Percentiles rank a stretch among this genome's conserved stretches.
phyloP scores from a whole-genome alignment of 1,284 basidiomycete genomes.

The Cryptococcus amylolentus region DNA sequence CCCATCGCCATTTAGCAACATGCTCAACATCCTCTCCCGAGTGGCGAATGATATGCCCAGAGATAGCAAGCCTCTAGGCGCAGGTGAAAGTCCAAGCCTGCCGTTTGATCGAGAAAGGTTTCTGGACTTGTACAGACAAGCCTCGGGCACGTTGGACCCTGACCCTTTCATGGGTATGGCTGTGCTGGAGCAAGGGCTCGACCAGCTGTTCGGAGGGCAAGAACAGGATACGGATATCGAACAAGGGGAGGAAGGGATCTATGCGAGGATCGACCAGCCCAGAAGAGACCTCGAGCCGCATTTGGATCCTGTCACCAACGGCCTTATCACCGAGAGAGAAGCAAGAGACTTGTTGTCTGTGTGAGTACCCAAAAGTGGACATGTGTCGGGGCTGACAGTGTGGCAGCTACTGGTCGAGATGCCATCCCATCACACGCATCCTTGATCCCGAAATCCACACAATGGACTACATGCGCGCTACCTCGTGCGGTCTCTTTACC shows the following conservation, averaged over 20 bases:
- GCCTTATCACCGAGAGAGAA: slow-evolving; percentile 11
- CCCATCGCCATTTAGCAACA: slow-evolving; percentile 11
- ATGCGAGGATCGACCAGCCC: slow-evolving; percentile 18
- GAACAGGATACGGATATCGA: slow-evolving; percentile 3
- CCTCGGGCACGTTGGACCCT: slow-evolving; percentile 14
- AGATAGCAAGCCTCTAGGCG: slow-evolving; percentile 2
- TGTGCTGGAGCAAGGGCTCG: slow-evolving; percentile 16
- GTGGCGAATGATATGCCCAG: slow-evolving; percentile 19
- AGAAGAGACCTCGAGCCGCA: slow-evolving; percentile 11
- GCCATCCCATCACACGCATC: slow-evolving; percentile 10
- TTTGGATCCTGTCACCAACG: slow-evolving; percentile 11
- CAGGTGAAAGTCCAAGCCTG: not conserved
- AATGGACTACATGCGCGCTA: slow-evolving; percentile 8
- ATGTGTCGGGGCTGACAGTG: not conserved
- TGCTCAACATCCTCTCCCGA: slow-evolving; percentile 19
- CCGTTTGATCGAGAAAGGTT: slow-evolving; percentile 13
- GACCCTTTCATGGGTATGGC: slow-evolving; percentile 20
- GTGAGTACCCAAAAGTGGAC: not conserved
- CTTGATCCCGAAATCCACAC: slow-evolving; percentile 19
- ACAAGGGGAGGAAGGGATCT: slow-evolving; percentile 16
- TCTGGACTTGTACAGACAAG: slow-evolving; percentile 11
- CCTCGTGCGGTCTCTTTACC: slow-evolving; percentile 12
- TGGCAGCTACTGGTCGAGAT: slow-evolving; percentile 13
- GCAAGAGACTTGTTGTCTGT: slow-evolving; percentile 8
- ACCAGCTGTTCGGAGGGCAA: slow-evolving; percentile 4